These are phyloP conservation scores for Melastoma candidum DNA, from an alignment of 441 rosid species.

Conservation along the genomic window DNA sequence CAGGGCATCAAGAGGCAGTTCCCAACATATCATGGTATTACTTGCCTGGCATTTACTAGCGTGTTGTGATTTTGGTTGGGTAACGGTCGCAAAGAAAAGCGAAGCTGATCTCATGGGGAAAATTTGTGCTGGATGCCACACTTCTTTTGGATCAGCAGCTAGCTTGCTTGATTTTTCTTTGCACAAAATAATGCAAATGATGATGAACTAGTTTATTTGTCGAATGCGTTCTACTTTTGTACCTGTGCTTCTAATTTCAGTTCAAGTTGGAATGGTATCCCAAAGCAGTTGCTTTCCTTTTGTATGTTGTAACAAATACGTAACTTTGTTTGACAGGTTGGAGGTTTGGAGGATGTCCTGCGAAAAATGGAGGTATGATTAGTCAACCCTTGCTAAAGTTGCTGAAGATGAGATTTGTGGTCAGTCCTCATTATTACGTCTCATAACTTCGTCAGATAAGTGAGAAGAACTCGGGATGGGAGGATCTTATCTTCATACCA, in stretches of 20 bases:
- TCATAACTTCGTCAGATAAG: slow-evolving; percentile 34
- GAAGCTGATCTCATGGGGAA: too few relatives aligned
- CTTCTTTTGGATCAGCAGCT: too few relatives aligned
- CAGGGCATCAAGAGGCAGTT: slow-evolving; percentile 52
- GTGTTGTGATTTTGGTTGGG: neutral
- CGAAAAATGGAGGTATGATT: slow-evolving; percentile 75
- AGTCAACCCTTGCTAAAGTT: neutral
- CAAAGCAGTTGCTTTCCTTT: neutral
- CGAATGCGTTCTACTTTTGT: too few relatives aligned
- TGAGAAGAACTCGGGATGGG: slow-evolving; percentile 88
- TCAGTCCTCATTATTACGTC: slow-evolving; percentile 1
- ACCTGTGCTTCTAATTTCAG: too few relatives aligned
- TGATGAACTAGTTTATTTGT: too few relatives aligned
- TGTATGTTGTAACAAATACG: slow-evolving; percentile 2
- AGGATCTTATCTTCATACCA: slow-evolving; percentile 78
- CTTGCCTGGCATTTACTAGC: neutral
- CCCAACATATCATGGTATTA: slow-evolving; percentile 75
- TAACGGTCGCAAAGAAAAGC: too few relatives aligned
- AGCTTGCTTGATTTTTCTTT: too few relatives aligned
- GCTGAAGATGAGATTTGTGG: neutral
- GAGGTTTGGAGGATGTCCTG: slow-evolving; percentile 79
- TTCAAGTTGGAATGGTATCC: too few relatives aligned
- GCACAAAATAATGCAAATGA: too few relatives aligned
- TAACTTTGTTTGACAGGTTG: slow-evolving; percentile 47
- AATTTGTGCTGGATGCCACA: too few relatives aligned